These are phyloP conservation scores for Erysimum pusillum DNA, from an alignment of 441 rosid genomes.

Conservation along the genomic window DNA sequence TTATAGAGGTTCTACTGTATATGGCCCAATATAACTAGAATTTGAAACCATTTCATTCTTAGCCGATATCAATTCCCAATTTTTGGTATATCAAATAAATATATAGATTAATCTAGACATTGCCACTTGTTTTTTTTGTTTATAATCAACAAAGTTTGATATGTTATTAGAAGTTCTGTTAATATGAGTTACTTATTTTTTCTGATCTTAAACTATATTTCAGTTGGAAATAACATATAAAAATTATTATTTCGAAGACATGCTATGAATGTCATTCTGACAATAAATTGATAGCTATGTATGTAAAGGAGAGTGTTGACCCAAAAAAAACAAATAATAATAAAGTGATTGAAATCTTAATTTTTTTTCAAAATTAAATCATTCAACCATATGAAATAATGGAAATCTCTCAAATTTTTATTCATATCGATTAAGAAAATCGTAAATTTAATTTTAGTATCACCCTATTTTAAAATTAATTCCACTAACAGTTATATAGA, in stretches of 20 bases:
- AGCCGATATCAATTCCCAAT: no score
- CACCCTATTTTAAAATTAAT: not conserved
- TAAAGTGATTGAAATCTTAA: not conserved
- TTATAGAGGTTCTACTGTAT: no score
- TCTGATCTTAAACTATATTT: not conserved
- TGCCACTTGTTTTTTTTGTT: not conserved
- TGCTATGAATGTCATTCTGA: no score
- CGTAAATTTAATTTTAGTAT: not conserved
- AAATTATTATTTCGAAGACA: not conserved
- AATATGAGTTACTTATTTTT: no score
- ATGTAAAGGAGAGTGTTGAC: not conserved
- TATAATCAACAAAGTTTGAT: not conserved
- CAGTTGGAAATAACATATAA: not conserved
- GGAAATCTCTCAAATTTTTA: not conserved
- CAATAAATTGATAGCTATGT: no score
- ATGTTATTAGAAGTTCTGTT: not conserved
- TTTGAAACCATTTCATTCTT: no score
- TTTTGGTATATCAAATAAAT: no score
- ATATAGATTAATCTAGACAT: no score
- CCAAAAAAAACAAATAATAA: not conserved
- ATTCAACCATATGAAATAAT: not conserved
- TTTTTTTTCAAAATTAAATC: not conserved
- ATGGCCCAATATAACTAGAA: no score
- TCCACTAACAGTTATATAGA: constrained; percentile 14
- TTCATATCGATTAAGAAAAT: not conserved